Evolutionary conservation across 108 stramenopile genomes (phyloP), one percentile per base, ranked within the genome.

Genomic region (Nitzschia inconspicua): DNA sequence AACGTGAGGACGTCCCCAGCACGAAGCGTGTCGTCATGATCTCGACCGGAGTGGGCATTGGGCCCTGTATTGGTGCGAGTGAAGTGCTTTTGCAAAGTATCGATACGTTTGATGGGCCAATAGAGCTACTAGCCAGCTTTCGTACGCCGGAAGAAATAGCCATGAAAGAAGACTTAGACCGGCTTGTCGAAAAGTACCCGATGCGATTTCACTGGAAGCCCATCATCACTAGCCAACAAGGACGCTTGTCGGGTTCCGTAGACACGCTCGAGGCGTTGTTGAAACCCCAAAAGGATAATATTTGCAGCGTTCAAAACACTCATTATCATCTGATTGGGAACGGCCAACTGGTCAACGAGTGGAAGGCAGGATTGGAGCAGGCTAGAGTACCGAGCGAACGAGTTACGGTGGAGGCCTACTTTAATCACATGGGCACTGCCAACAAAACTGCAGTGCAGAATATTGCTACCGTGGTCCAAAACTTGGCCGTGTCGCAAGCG

Each of bases 241-340:
- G 78, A 11, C 44, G 73, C 3, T 18, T 79, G 0, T 79, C 78
- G 3, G 19, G 52, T 16, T 26, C 32, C n/a, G 22, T 25, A 8
- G 29, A 55, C 7, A 18, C 37, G 10, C 20, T 22, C 3, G 28
- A 26, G 7, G 43, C 44, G 11, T n/a, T n/a, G n/a, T n/a, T n/a
- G n/a, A n/a, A n/a, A n/a, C n/a, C n/a, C n/a, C n/a, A n/a, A n/a
- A n/a, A n/a, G n/a, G n/a, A n/a, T n/a, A n/a, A n/a, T n/a, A 37
- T 50, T 25, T 28, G 30, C 35, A 9, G 35, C 4, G 28, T 51
- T 39, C 39, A 37, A 23, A 34, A 63, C 16, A 80, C 75, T 30
- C 79, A 80, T 40, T 80, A 72, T 60, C 79, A 80, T 32, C 22
- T 80, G 29, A 80, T 80, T 46, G 79, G 79, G 28, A 80, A 80